Percentiles rank a stretch among this genome's conserved stretches.
phyloP scores from a whole-genome alignment of 805 yeast species.

The Blastobotrys peoriensis region DNA sequence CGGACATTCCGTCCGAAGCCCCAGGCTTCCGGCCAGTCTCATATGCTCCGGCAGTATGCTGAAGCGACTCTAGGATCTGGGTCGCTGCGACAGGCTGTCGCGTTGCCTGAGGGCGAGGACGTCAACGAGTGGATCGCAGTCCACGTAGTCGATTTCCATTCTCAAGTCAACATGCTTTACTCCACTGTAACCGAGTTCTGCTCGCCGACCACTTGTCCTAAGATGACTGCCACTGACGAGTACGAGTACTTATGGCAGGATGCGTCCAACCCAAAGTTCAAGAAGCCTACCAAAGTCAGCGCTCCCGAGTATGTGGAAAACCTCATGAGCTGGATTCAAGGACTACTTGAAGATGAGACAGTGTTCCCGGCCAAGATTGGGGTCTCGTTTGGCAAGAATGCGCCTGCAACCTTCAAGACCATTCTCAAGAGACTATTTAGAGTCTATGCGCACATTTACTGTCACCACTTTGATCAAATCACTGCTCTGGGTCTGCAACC shows the following conservation, averaged over 20 bases:
- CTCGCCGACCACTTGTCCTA: constrained; percentile 89
- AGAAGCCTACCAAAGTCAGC: constrained; percentile 76
- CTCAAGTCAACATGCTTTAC: constrained; percentile 92
- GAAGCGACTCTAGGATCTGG: constrained; percentile 95
- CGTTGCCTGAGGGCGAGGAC: constrained; percentile 88
- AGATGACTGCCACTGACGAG: constrained; percentile 97
- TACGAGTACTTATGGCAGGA: constrained; percentile 98
- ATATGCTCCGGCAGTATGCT: constrained; percentile 67
- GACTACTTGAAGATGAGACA: constrained; percentile 82
- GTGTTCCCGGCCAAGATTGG: constrained; percentile 87
- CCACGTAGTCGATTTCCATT: constrained; percentile 94
- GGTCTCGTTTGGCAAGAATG: constrained; percentile 85
- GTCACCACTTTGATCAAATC: constrained; percentile 96
- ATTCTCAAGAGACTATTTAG: constrained; percentile 88
- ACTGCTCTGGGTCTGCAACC: constrained; percentile 88
- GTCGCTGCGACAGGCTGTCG: constrained; percentile 85
- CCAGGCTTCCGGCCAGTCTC: constrained; percentile 28
- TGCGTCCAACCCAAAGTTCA: constrained; percentile 38
- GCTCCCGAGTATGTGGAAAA: constrained; percentile 96
- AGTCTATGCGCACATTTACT: constrained; percentile 94
- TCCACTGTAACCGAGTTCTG: constrained; percentile 96
- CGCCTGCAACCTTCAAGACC: constrained; percentile 71
- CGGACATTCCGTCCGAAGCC: constrained; percentile 32
- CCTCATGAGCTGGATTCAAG: constrained; percentile 92
- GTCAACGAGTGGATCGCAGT: constrained; percentile 93